Conservation (phyloP, 257 asterid species). For the Avicennia marina region DNA sequence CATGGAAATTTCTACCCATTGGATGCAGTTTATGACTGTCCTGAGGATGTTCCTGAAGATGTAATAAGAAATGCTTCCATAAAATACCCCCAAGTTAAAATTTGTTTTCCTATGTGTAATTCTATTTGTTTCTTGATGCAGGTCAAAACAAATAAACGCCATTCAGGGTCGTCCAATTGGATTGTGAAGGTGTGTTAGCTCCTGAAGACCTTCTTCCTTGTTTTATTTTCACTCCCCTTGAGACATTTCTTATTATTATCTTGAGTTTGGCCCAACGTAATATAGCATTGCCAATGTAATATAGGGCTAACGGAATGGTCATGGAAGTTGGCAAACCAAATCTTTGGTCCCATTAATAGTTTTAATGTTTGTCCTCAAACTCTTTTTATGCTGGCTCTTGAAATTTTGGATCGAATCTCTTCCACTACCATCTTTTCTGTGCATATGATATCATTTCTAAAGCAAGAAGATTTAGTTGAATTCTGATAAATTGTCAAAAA, state of each 20-base stretch:
- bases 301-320: too few relatives aligned
- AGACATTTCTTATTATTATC: background rate
- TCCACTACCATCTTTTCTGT: too few relatives aligned
- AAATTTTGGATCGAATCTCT: too few relatives aligned
- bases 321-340: too few relatives aligned
- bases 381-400: too few relatives aligned
- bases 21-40: conserved; percentile 87
- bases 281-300: too few relatives aligned
- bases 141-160: conserved; percentile 85
- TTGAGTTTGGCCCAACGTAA: too few relatives aligned
- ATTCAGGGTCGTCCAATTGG: conserved; percentile 86
- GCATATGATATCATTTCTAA: too few relatives aligned
- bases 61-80: conserved; percentile 32
- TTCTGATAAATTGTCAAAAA: too few relatives aligned
- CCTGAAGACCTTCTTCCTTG: conserved; percentile 6
- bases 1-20: conserved; percentile 94
- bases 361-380: too few relatives aligned
- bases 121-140: conserved; percentile 29
- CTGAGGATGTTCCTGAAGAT: conserved; percentile 96
- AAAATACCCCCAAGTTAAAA: background rate
- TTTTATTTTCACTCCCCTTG: background rate
- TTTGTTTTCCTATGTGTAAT: background rate
- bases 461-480: too few relatives aligned
- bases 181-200: conserved; percentile 99
- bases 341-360: too few relatives aligned